Percentiles rank a stretch among this genome's conserved stretches.
These are phyloP conservation scores for Coemansia sp. DNA, from an alignment of 192 early-diverging fungal genomes.

Conservation along the genomic window DNA sequence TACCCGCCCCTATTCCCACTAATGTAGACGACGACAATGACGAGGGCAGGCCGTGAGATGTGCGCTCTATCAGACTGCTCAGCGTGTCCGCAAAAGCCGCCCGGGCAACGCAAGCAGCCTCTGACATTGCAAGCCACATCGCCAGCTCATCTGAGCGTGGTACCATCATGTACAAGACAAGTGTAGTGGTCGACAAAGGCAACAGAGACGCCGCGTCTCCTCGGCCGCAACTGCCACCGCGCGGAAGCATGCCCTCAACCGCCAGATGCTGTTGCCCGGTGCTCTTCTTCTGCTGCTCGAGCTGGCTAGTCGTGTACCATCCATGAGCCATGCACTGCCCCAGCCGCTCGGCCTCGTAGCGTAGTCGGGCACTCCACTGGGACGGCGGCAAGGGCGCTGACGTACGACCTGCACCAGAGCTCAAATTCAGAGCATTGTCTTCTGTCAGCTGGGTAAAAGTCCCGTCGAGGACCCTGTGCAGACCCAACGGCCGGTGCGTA, in stretches of 20 bases:
- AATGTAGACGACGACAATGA: not conserved
- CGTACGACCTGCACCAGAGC: not conserved
- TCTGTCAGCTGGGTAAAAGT: slow-evolving; percentile 27
- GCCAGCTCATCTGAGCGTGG: slow-evolving; percentile 16
- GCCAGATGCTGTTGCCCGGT: not conserved
- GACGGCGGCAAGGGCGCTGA: not conserved
- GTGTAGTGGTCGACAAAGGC: slow-evolving; percentile 14
- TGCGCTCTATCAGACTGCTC: slow-evolving; percentile 27
- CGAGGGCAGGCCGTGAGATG: slow-evolving; percentile 20
- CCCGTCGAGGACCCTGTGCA: slow-evolving; percentile 21
- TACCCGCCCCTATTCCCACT: not conserved
- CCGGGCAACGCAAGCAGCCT: slow-evolving; percentile 13
- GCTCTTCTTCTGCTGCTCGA: slow-evolving; percentile 24
- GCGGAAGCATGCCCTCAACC: not conserved
- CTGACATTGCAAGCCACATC: slow-evolving; percentile 34
- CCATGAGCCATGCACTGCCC: slow-evolving; percentile 31
- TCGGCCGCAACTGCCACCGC: slow-evolving; percentile 5
- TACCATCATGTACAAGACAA: slow-evolving; percentile 39
- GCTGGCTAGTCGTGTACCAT: slow-evolving; percentile 41
- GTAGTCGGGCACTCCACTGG: slow-evolving; percentile 32
- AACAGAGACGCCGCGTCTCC: not conserved
- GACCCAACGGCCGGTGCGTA: slow-evolving; percentile 32
- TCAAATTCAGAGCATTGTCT: not conserved
- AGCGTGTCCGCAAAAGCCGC: slow-evolving; percentile 25
- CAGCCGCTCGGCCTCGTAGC: slow-evolving; percentile 24